Base-by-base conservation (phyloP, 2,329 filamentous ascomycete species). In the Fusarium sp. region DNA sequence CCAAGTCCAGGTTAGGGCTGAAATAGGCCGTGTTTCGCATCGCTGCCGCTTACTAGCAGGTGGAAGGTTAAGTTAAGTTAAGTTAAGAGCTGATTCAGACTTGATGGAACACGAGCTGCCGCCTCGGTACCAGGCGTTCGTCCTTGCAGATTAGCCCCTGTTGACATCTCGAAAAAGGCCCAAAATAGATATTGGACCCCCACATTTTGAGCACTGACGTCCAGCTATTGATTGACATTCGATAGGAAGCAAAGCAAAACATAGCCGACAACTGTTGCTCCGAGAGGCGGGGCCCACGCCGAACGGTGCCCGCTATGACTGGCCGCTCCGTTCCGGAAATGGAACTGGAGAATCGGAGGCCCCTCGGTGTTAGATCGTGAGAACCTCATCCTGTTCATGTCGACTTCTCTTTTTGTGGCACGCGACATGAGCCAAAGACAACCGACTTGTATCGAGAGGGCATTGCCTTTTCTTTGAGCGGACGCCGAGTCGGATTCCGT, bases 101-200 rank as follows among this genome's bases (percentile, higher is more conserved):
- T 50, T 45, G 34, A 54, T 58, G 45, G 56, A 72, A 73, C 71
- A 75, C 73, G 71, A 72, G 63, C 49, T 66, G 49, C 53, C 49
- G 23, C 14, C 27, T 50, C 41, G 61, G 55, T 68, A 64, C 55
- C 55, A 48, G 55, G 58, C 40, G 59, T 63, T 62, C 57, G 54
- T 72, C 51, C 56, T 63, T 66, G 59, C 59, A 61, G 45, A 59
- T 55, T 14, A 12, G 20, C 61, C 68, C 71, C 62, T 68, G 66
- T 65, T 69, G 60, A 67, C 66, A 59, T 68, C 41, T 69, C 48
- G 50, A 68, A 47, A 41, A 43, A 69, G 47, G 25, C 65, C 63
- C 58, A 74, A 75, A 75, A 75, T 74, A 74, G 70, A 55, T 27
- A 58, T 60, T 13, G 27, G 27, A 58, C 59, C 73, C 69, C 71